These are phyloP conservation scores for Aspergillus kassunensis DNA, from an alignment of 495 filamentous ascomycete genomes.

Conservation along the genomic window DNA sequence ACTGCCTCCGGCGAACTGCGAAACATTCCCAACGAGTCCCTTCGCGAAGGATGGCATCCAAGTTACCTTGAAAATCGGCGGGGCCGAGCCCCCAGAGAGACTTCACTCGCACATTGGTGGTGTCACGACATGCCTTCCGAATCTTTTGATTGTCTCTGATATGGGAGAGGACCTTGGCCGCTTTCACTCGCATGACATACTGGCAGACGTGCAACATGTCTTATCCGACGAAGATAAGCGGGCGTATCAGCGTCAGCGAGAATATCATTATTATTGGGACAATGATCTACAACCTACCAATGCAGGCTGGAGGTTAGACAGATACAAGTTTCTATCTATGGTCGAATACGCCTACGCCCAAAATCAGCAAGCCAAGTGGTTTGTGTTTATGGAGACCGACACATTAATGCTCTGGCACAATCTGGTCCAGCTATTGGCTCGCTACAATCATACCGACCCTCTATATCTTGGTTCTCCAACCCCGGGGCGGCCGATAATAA, in stretches of 20 bases:
- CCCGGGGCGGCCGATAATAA: constrained; percentile 28
- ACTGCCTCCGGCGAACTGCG: not conserved
- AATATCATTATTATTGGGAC: constrained; percentile 9
- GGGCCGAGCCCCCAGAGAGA: constrained; percentile 29
- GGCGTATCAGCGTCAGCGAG: constrained; percentile 25
- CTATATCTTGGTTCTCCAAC: constrained; percentile 52
- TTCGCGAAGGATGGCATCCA: constrained; percentile 23
- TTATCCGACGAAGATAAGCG: constrained; percentile 35
- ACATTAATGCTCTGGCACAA: constrained; percentile 63
- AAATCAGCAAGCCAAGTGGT: constrained; percentile 55
- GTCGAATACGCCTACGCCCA: constrained; percentile 52
- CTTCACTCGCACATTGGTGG: constrained; percentile 30
- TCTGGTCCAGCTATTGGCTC: constrained; percentile 50
- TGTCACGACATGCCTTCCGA: constrained; percentile 37
- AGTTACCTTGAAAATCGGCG: constrained; percentile 37
- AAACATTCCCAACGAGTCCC: not conserved
- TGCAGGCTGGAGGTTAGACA: constrained; percentile 55
- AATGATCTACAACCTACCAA: constrained; percentile 5
- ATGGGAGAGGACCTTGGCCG: constrained; percentile 31
- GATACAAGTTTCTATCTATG: constrained; percentile 63
- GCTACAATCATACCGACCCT: constrained; percentile 44
- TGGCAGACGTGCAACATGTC: constrained; percentile 22
- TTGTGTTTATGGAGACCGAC: constrained; percentile 60
- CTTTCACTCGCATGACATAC: constrained; percentile 35
- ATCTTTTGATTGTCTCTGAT: constrained; percentile 43